Base-by-base conservation (phyloP, 805 yeast genomes). In the Priceomyces medius region DNA sequence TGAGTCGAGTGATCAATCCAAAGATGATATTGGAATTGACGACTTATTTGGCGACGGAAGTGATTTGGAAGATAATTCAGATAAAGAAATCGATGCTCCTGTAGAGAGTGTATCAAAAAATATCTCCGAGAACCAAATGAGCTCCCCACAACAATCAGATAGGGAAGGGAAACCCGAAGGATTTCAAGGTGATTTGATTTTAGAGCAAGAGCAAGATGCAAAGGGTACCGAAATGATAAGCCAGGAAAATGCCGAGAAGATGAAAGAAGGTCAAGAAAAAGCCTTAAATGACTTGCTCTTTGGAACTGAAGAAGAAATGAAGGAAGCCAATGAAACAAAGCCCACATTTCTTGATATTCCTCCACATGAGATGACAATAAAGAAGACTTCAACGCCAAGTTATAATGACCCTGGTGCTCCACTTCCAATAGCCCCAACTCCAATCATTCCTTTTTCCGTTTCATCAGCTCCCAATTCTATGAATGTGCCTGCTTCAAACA, bases 381-480 rank as follows among this genome's bases (percentile, higher is more conserved):
- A 73, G 6, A 48, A 50, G 17, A 38, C 44, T 14, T 59, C 69
- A 2, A 73, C 80, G 2, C 82, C 82, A 0, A 61, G 76, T 18
- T 85, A 85, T 50, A 77, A 71, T 36, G 95, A 86, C 56, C 95
- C 95, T 0, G 95, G 95, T 33, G 95, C 95, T 0, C 95, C 95
- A 3, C 65, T 81, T 2, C 91, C 95, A 2, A 49, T 65, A 0
- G 62, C 77, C 14, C 73, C 77, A 0, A 75, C 80, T 5, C 79
- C 80, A 2, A 64, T 74, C 0, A 60, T 74, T 2, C 61, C 65
- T 1, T 56, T 55, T 36, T 20, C 45, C 1, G 29, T 31, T 8
- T 44, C 49, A 9, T 28, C 50, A 7, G 20, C 45, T 2, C 32
- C 41, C 23, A 32, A 49, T 17, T 38, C 48, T 2, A 47, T 44